Evolutionary conservation across 2,329 filamentous ascomycete species (phyloP).

Genomic region (Trichophyton rubrum): DNA sequence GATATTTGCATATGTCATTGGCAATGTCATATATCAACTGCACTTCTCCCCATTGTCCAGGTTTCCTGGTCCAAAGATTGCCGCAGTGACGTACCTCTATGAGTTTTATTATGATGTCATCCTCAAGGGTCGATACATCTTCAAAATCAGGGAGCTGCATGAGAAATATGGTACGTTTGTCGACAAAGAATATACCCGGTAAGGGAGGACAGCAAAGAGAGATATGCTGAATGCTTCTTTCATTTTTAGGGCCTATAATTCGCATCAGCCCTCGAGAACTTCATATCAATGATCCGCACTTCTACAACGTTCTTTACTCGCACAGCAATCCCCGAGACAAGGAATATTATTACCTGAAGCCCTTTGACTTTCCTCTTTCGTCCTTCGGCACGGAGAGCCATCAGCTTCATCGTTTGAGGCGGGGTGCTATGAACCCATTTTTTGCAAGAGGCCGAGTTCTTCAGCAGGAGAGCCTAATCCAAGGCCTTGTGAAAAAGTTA

Average conservation of each 20-base stretch:
- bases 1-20: not conserved
- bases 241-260: slow-evolving; percentile 17
- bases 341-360: slow-evolving; percentile 16
- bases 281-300: slow-evolving; percentile 17
- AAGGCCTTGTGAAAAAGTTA: slow-evolving; percentile 14
- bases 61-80: slow-evolving; percentile 19
- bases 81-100: slow-evolving; percentile 18
- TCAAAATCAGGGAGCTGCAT: slow-evolving; percentile 22
- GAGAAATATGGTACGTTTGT: slow-evolving; percentile 19
- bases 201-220: not conserved
- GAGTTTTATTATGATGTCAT: slow-evolving; percentile 21
- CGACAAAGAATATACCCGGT: not conserved
- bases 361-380: slow-evolving; percentile 18
- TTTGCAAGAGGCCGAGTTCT: slow-evolving; percentile 17
- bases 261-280: slow-evolving; percentile 19
- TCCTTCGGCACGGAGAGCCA: slow-evolving; percentile 22
- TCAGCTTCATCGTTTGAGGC: slow-evolving; percentile 17
- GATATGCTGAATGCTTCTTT: not conserved
- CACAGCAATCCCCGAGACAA: slow-evolving; percentile 16
- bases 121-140: slow-evolving; percentile 19
- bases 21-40: slow-evolving; percentile 14
- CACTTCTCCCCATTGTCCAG: slow-evolving; percentile 18
- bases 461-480: slow-evolving; percentile 15
- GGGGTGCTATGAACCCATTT: slow-evolving; percentile 21
- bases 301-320: slow-evolving; percentile 17